These are phyloP conservation scores for Sanguinoderma infundibulare DNA, from an alignment of 1,284 basidiomycete genomes.

Conservation along the genomic window DNA sequence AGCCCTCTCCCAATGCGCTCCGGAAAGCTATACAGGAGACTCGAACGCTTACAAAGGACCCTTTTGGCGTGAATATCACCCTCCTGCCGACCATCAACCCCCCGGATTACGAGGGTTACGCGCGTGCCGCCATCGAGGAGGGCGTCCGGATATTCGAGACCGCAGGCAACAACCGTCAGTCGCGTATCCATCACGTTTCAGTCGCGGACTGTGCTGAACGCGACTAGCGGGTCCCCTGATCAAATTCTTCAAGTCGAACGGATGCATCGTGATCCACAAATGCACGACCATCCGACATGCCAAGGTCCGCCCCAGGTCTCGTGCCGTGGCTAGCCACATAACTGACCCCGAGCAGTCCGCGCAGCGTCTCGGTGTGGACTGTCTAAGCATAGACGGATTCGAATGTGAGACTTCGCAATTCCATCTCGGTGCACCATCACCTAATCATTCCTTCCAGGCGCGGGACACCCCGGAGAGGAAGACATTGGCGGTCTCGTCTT, in stretches of 20 bases:
- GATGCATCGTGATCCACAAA: constrained; percentile 87
- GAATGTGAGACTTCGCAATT: constrained; percentile 61
- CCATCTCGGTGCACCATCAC: constrained; percentile 1
- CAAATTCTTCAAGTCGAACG: constrained; percentile 78
- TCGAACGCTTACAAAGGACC: constrained; percentile 67
- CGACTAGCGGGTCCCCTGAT: constrained; percentile 75
- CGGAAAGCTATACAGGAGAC: constrained; percentile 88
- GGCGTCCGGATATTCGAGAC: constrained; percentile 93
- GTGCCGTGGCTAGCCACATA: not conserved
- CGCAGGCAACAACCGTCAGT: constrained; percentile 86
- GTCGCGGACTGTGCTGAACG: not conserved
- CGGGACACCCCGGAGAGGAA: constrained; percentile 94
- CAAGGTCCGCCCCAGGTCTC: constrained; percentile 49
- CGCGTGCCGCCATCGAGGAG: constrained; percentile 84
- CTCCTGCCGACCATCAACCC: constrained; percentile 89
- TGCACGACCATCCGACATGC: constrained; percentile 90
- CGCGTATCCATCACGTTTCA: not conserved
- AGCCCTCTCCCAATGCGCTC: constrained; percentile 85
- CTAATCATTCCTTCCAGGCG: constrained; percentile 52
- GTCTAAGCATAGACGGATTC: constrained; percentile 88
- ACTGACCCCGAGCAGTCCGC: constrained; percentile 55
- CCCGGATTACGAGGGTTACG: constrained; percentile 89
- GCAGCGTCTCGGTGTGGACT: constrained; percentile 80
- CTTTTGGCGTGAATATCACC: constrained; percentile 93
- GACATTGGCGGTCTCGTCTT: constrained; percentile 93